Base-by-base conservation (phyloP, 148 eudicot genomes). In the Rhododendron williamsianum region DNA sequence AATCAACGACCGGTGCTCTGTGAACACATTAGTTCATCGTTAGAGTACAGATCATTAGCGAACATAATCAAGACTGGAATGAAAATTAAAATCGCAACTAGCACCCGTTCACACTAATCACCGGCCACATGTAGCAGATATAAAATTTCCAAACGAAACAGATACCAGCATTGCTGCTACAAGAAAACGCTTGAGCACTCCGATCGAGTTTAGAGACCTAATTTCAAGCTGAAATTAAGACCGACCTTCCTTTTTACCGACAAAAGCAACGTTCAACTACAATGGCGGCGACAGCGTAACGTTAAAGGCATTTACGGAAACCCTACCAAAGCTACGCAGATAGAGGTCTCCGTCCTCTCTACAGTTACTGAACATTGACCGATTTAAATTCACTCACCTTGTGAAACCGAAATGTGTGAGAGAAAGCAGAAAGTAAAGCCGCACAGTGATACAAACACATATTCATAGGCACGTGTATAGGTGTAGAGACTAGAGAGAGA, bases 281-380 rank as follows among this genome's bases (percentile, higher is more conserved):
- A 49, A 35, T 49, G 85, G 52, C 85, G 85, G 80, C 80, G 8
- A 72, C 41, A 56, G 56, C 48, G 63, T 82, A 56, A 41, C 48
- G 63, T 82, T 60, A 43, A 82, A 36, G 18, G 6, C 10, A 13
- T 49, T 19, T 4, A 1, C 19, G 38, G 21, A 13, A 49, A 51
- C 51, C 82, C 65, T 30, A 80, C 63, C 82, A 30, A 15, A 80
- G 11, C 21, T 51, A 6, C 1, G 23, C 60, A 0, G n/a, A 5
- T 4, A 30, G 21, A 19, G 67, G 36, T 6, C 56, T 21, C 27
- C 27, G 21, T 35, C 16, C 45, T 6, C 60, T 35, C 25, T 8
- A 54, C 45, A 25, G 67, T 11, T 45, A 82, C 25, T 33, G 27
- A 82, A 81, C 56, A 46, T 9, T 41, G 27, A 35, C 35, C 23